Evolutionary conservation across 225 moss, liverwort and hornwort species (phyloP).

Genomic region (Pseudisothecium myosuroides): DNA sequence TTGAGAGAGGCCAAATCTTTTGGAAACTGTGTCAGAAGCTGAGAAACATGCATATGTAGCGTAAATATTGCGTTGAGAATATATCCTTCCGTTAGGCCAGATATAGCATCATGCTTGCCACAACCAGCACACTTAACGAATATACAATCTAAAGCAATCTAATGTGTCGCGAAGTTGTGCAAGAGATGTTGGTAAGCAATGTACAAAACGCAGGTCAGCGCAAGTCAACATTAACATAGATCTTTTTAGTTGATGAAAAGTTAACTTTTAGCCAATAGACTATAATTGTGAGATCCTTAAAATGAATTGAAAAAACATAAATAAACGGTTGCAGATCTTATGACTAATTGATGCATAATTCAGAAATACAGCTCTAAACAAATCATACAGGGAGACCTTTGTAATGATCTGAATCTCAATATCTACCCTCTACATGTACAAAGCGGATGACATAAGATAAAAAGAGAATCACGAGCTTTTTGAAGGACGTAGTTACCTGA

Average conservation of each 20-base stretch:
- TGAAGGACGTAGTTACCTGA: conserved; percentile 25
- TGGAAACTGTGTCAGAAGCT: conserved; percentile 61
- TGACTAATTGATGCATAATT: background rate
- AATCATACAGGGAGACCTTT: background rate
- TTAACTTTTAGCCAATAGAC: background rate
- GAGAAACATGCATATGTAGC: conserved; percentile 3
- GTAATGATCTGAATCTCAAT: background rate
- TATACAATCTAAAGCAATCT: background rate
- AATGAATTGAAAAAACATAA: background rate
- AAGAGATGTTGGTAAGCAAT: background rate
- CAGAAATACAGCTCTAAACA: background rate
- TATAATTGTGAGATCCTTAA: background rate
- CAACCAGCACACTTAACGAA: background rate
- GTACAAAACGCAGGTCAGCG: background rate
- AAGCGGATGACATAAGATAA: background rate
- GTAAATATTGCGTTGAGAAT: background rate
- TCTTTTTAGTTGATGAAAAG: background rate
- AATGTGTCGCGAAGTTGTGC: background rate
- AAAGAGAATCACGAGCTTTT: background rate
- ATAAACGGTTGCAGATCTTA: background rate
- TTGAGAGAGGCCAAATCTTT: conserved; percentile 62
- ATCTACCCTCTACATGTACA: background rate
- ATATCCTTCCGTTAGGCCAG: background rate
- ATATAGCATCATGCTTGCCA: background rate
- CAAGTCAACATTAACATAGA: background rate